Conservation (phyloP, 2,329 filamentous ascomycete genomes). For the Volutella citrinella region DNA sequence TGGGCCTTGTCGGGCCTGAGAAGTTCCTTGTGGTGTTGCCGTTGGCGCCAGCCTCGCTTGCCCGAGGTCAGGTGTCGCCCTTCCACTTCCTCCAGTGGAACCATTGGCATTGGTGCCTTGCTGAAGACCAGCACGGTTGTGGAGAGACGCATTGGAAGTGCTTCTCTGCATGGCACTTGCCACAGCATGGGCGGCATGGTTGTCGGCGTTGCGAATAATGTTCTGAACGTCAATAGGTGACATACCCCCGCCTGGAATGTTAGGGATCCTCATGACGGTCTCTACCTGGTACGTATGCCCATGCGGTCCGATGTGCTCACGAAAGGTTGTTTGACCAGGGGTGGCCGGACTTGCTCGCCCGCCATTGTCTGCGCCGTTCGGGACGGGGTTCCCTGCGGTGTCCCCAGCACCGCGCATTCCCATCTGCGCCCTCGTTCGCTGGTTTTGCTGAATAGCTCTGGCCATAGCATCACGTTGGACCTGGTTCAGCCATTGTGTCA, state of each 20-base stretch:
- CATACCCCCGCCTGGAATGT: constrained; percentile 26
- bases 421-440: constrained; percentile 38
- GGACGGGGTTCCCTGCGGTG: constrained; percentile 14
- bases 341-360: constrained; percentile 31
- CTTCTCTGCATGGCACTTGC: constrained; percentile 51
- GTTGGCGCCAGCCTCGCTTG: constrained; percentile 29
- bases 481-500: constrained; percentile 44
- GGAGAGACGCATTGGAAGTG: constrained; percentile 44
- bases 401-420: constrained; percentile 41
- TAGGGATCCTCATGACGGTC: constrained; percentile 27
- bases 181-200: constrained; percentile 45
- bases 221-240: constrained; percentile 44
- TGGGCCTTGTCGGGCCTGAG: constrained; percentile 30
- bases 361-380: constrained; percentile 23
- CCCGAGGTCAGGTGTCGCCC: constrained; percentile 44
- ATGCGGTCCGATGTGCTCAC: constrained; percentile 31
- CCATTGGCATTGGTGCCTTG: too few species aligned
- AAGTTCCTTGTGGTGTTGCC: constrained; percentile 23
- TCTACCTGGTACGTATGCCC: constrained; percentile 35
- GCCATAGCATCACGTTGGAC: constrained; percentile 45
- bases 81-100: constrained; percentile 42
- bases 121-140: too few species aligned
- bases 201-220: constrained; percentile 44
- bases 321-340: constrained; percentile 29
- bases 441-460: constrained; percentile 42